Percentiles rank a stretch among this genome's conserved stretches.
Evolutionary conservation across 192 early-diverging fungal species (phyloP).

Genomic region (Podochytrium sp.): DNA sequence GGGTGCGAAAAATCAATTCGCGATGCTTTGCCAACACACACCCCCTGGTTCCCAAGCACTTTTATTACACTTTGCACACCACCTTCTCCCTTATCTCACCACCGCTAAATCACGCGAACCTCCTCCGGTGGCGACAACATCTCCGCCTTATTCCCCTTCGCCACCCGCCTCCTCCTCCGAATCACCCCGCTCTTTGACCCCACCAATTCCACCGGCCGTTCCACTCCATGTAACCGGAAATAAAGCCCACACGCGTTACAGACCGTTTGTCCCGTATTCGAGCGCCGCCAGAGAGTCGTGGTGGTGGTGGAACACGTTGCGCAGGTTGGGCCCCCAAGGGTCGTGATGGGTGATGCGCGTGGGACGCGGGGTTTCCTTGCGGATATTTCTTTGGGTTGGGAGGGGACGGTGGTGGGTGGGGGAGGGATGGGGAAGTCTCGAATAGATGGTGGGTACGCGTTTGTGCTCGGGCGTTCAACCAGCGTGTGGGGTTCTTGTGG

Average conservation of each 20-base stretch:
- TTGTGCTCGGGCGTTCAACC: neutral
- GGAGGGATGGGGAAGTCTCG: neutral
- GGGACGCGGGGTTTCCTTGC: neutral
- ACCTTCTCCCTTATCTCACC: too few relatives aligned
- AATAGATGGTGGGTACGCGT: neutral
- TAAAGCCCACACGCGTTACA: slow-evolving; percentile 97
- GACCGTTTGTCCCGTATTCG: slow-evolving; percentile 80
- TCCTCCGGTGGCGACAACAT: neutral
- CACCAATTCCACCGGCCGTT: slow-evolving; percentile 63
- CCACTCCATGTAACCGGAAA: slow-evolving; percentile 77
- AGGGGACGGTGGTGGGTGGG: neutral
- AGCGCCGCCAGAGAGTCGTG: slow-evolving; percentile 92
- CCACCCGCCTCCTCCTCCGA: neutral
- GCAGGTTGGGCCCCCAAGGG: slow-evolving; percentile 45
- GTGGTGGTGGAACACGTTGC: slow-evolving; percentile 80
- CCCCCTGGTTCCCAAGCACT: too few relatives aligned
- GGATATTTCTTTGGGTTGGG: neutral
- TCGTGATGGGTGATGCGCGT: neutral
- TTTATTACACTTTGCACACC: too few relatives aligned
- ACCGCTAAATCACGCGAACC: neutral
- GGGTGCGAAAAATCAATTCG: too few relatives aligned
- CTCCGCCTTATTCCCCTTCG: neutral
- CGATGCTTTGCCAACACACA: too few relatives aligned
- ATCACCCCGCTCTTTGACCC: neutral
- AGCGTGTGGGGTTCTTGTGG: too few relatives aligned